Base-by-base conservation (phyloP, 768 basidiomycete genomes). In the Hygrocybe coccinea region DNA sequence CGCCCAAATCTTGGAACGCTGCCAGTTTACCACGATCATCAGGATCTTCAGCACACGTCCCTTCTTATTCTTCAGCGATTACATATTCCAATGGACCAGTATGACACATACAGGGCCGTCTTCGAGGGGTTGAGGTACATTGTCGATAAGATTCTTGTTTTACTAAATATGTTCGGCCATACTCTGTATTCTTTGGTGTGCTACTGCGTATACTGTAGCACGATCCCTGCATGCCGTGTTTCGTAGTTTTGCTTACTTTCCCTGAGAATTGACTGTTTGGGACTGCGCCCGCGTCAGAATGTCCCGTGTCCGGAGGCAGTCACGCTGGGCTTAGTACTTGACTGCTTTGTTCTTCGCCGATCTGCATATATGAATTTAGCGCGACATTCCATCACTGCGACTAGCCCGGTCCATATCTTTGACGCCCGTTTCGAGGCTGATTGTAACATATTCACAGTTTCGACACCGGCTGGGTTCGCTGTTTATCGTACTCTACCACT, bases 391-490 rank as follows among this genome's bases (percentile, higher is more conserved):
- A 91, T 93, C 73, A 83, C 86, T 58, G 74, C 89, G 21, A 86
- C 89, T 37, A 78, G 74, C 56, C 89, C 89, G 2, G 78, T 89
- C 54, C 82, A 85, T 63, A 81, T 93, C 63, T 77, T 86, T 57
- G 85, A 92, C 73, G 83, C 84, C 56, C 81, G 81, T 58, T 90
- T 93, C 63, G 89, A 92, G 64, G 71, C 85, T n/a, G 87, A 89
- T 61, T 85, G 80, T 64, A 76, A 79, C 60, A 87, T 92, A 68
- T 93, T 93, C 72, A 89, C 91, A 0, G 76, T 83, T 17, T 79
- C 87, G 4, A 91, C 89, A 5, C 85, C 85, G 22, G 83, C 81
- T 56, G 91, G 91, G 55, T 93, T 91, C 66, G 90, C 89, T 7
- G 80, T 93, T 25, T 93, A 93, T 70, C 83, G 79, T 57, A 74